Evolutionary conservation across 148 eudicot genomes (phyloP), one percentile per base, ranked within the genome.

Genomic region (Hydrangea macrophylla): DNA sequence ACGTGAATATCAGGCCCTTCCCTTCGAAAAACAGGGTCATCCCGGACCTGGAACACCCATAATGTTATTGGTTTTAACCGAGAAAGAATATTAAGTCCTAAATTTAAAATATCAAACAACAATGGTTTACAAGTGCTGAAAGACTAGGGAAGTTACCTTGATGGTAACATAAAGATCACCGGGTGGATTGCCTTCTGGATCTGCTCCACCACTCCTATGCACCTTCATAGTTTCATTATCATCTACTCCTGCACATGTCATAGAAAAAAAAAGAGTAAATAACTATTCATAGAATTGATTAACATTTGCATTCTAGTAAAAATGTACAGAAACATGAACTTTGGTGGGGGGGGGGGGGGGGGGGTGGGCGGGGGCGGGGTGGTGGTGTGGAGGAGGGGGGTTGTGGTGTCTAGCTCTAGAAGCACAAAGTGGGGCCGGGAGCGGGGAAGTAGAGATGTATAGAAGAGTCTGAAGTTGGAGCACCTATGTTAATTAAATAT

Each of bases 1-100:
- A 93, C 98, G 75, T 93, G 98, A 54, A 93, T 86, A 63, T 93
- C 90, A 27, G 92, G 70, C 60, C 96, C 95, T 78, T 93, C 96
- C 75, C 98, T 82, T 53, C 96, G 83, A 68, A 93, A 93, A 60
- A 90, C 88, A 61, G 98, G 98, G 70, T 93, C 98, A 78, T 93
- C 96, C 58, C 87, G 84, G 42, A 93, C 92, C 97, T 91, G 76
- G 7, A 70, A 70, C 45, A 35, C 71, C 62, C 59, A 62, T 69
- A 15, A 26, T 6, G 12, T 36, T 7, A 31, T 54, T 31, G 48
- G 54, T 64, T 45, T 7, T 3, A 31, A 15, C 17, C 24, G n/a
- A 31, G 9, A 36, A 30, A 55, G 31, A 23, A 57, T 37, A 60
- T 27, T 1, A 56, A 15, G 64, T 50, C 37, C 65, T n/a, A 45